phyloP scores from a whole-genome alignment of 495 filamentous ascomycete genomes.

The Tuber aestivum region DNA sequence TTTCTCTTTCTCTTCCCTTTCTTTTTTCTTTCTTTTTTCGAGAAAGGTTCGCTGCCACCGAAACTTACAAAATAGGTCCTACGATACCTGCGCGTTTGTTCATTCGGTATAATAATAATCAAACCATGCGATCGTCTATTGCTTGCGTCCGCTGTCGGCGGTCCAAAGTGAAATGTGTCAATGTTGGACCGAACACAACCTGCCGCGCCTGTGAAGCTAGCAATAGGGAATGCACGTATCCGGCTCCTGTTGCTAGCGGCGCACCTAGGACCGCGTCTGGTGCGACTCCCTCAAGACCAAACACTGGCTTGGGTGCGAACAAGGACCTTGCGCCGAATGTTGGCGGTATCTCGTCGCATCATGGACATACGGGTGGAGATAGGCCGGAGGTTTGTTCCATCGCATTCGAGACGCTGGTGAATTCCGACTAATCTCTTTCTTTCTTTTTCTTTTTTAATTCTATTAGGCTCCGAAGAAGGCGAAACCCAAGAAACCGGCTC shows the following conservation, averaged over 20 bases:
- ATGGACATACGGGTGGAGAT: constrained; percentile 25
- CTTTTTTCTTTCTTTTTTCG: neutral
- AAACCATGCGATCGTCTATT: constrained; percentile 42
- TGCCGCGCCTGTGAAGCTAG: constrained; percentile 73
- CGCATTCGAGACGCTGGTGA: neutral
- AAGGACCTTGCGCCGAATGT: constrained; percentile 49
- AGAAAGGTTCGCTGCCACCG: neutral
- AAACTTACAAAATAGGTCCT: neutral
- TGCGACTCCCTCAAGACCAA: constrained; percentile 47
- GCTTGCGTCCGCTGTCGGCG: constrained; percentile 42
- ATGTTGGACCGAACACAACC: constrained; percentile 64
- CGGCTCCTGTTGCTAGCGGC: constrained; percentile 55
- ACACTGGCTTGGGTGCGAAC: constrained; percentile 46
- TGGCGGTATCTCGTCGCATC: constrained; percentile 12
- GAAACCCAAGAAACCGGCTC: constrained; percentile 36
- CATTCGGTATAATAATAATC: constrained; percentile 1
- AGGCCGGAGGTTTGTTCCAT: constrained; percentile 29
- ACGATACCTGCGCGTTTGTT: neutral
- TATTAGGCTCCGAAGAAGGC: constrained; percentile 38
- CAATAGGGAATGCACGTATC: constrained; percentile 72
- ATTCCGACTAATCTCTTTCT: neutral
- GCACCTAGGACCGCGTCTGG: constrained; percentile 52
- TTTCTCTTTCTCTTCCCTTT: neutral
- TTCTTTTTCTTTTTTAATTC: neutral
- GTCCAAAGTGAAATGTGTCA: constrained; percentile 54